Evolutionary conservation across 164 flowering plant species (phyloP).

Genomic region (grape (Vitis vinifera)): DNA sequence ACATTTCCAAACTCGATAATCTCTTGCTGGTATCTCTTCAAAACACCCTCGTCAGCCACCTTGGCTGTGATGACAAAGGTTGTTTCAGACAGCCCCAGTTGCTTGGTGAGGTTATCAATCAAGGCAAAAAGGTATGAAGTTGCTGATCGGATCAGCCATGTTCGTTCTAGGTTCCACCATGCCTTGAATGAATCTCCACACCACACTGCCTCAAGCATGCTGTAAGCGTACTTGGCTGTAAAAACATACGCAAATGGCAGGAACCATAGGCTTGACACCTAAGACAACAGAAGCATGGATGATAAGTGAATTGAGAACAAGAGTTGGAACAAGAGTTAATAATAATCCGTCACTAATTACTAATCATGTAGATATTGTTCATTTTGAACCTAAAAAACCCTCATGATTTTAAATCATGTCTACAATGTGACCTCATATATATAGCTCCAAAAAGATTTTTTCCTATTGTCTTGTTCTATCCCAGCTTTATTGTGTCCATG

Average conservation of each 20-base stretch:
- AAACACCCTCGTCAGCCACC: constrained; percentile 34
- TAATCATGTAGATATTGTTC: too few relatives aligned
- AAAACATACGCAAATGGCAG: constrained; percentile 25
- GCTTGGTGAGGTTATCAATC: constrained; percentile 28
- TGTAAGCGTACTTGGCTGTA: constrained; percentile 6
- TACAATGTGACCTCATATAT: too few relatives aligned
- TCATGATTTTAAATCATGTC: too few relatives aligned
- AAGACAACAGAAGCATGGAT: neutral
- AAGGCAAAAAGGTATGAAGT: constrained; percentile 41
- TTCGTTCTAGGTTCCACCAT: constrained; percentile 57
- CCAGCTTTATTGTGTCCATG: too few relatives aligned
- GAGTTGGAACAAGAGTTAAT: too few relatives aligned
- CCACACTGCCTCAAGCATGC: constrained; percentile 14
- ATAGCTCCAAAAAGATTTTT: too few relatives aligned
- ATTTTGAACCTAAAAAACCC: too few relatives aligned
- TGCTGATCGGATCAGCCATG: constrained; percentile 45
- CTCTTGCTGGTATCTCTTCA: constrained; percentile 49
- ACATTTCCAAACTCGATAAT: constrained; percentile 46
- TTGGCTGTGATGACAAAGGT: constrained; percentile 43
- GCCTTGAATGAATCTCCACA: constrained; percentile 27
- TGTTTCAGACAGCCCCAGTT: constrained; percentile 37
- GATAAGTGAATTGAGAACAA: too few relatives aligned
- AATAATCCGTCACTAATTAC: too few relatives aligned
- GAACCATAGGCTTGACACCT: constrained; percentile 32
- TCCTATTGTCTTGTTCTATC: too few relatives aligned